Evolutionary conservation across 1,284 basidiomycete species (phyloP).

Genomic region (Thelephora terrestris): DNA sequence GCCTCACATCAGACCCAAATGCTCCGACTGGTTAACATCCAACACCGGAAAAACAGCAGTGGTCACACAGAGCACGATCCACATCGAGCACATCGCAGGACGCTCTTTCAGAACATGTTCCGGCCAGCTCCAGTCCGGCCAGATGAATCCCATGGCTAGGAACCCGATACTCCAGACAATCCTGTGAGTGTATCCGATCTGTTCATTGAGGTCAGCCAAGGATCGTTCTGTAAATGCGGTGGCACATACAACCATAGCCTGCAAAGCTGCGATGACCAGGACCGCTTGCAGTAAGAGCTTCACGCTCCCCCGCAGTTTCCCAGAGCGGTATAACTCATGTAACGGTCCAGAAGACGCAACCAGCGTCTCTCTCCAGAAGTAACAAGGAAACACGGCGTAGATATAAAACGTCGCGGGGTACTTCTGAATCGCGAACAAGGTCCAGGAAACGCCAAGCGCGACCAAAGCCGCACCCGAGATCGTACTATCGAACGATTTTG

Average conservation of each 20-base stretch:
- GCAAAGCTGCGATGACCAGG: slow-evolving; percentile 36
- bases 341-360: slow-evolving; percentile 16
- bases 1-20: slow-evolving; percentile 47
- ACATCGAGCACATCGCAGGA: slow-evolving; percentile 27
- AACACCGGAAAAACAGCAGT: slow-evolving; percentile 65
- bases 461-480: slow-evolving; percentile 20
- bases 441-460: slow-evolving; percentile 32
- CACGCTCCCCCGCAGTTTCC: slow-evolving; percentile 1
- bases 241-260: slow-evolving; percentile 63
- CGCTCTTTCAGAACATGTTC: slow-evolving; percentile 21
- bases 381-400: slow-evolving; percentile 68
- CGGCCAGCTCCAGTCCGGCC: slow-evolving; percentile 52
- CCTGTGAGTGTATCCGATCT: slow-evolving; percentile 64
- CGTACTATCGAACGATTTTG: background rate
- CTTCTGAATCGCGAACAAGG: slow-evolving; percentile 50
- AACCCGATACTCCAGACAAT: slow-evolving; percentile 68
- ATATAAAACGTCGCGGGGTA: slow-evolving; percentile 71
- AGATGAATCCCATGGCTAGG: slow-evolving; percentile 50
- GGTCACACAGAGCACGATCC: slow-evolving; percentile 44
- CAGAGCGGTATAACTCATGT: slow-evolving; percentile 5
- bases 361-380: slow-evolving; percentile 55
- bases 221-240: background rate
- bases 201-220: background rate
- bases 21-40: slow-evolving; percentile 69
- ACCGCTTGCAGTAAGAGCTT: slow-evolving; percentile 17